Percentiles rank a stretch among this genome's conserved stretches.
phyloP scores from a whole-genome alignment of 2,329 filamentous ascomycete species.

The Cercospora beticola region DNA sequence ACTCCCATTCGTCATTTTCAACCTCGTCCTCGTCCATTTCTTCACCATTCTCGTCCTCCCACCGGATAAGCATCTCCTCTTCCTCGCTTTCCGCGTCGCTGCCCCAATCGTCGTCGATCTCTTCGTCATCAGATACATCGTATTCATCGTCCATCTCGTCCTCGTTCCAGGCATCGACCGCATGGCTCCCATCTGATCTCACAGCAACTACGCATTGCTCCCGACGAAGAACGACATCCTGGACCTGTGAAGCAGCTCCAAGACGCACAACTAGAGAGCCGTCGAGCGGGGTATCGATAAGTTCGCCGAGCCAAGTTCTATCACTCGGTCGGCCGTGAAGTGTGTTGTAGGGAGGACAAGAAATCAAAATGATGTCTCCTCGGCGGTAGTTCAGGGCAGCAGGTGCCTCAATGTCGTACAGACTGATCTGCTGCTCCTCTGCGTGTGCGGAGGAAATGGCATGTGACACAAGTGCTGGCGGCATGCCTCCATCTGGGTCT shows the following conservation, averaged over 20 bases:
- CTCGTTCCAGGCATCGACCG: constrained; percentile 34
- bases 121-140: constrained; percentile 37
- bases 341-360: constrained; percentile 4
- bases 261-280: constrained; percentile 56
- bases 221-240: constrained; percentile 51
- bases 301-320: constrained; percentile 57
- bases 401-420: constrained; percentile 58
- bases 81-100: constrained; percentile 34
- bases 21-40: constrained; percentile 45
- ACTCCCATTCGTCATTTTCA: constrained; percentile 46
- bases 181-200: constrained; percentile 37
- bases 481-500: constrained; percentile 46
- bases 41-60: constrained; percentile 48
- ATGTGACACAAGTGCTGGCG: constrained; percentile 23
- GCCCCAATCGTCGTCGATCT: constrained; percentile 32
- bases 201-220: constrained; percentile 53
- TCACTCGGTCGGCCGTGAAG: constrained; percentile 6
- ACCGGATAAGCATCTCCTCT: constrained; percentile 28
- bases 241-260: constrained; percentile 49
- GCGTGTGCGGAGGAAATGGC: constrained; percentile 19
- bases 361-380: constrained; percentile 55
- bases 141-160: constrained; percentile 41
- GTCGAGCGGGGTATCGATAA: constrained; percentile 55
- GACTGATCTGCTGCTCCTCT: constrained; percentile 53
- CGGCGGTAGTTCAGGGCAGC: constrained; percentile 50